Conservation (phyloP, 352 stramenopile genomes). For the Saprolegnia diclina region DNA sequence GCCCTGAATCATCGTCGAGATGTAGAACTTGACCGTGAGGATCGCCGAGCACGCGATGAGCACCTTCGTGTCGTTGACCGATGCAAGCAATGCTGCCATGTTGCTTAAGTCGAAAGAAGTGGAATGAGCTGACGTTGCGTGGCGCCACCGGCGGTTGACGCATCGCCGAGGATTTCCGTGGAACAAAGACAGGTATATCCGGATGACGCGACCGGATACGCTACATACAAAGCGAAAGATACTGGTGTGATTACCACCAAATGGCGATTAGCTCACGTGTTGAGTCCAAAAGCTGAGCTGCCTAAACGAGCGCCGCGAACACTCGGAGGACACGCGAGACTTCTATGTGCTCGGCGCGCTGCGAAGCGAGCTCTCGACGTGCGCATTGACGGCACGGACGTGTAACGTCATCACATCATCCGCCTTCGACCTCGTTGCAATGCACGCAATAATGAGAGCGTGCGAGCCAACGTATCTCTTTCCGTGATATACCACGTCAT, state of each 20-base stretch:
- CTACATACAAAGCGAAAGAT: neutral
- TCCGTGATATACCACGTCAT: too few species aligned
- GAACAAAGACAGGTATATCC: neutral
- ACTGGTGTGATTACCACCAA: neutral
- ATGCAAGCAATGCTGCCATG: too few species aligned
- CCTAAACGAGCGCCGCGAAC: neutral
- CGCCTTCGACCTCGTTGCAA: too few species aligned
- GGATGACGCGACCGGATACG: neutral
- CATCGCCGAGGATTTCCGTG: neutral
- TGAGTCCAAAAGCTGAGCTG: neutral
- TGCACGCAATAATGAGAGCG: too few species aligned
- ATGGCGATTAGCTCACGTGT: neutral
- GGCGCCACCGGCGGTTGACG: neutral
- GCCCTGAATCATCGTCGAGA: slow-evolving; percentile 35
- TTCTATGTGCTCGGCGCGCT: too few species aligned
- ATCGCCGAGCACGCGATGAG: slow-evolving; percentile 39
- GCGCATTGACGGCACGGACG: too few species aligned
- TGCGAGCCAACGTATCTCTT: too few species aligned
- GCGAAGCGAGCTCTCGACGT: too few species aligned
- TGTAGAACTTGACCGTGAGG: slow-evolving; percentile 43
- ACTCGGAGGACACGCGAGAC: too few species aligned
- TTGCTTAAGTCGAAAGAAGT: neutral
- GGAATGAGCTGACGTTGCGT: neutral
- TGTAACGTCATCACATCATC: too few species aligned
- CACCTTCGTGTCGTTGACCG: slow-evolving; percentile 31